Conservation (phyloP, 345 rosid genomes). For the Carallia brachiata region DNA sequence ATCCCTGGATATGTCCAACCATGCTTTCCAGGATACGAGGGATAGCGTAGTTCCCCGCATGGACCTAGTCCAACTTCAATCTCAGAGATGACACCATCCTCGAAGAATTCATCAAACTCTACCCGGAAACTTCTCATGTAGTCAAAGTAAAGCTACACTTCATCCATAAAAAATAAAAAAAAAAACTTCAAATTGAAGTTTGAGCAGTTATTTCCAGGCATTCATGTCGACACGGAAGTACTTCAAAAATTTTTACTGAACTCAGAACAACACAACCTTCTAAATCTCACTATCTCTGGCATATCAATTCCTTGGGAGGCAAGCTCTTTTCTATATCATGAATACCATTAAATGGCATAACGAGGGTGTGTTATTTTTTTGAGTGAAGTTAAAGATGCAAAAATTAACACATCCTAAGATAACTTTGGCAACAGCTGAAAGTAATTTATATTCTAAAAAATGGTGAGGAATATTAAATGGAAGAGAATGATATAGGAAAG, state of each 20-base stretch:
- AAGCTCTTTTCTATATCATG: not conserved
- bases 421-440: not conserved
- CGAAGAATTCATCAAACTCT: slow-evolving; percentile 69
- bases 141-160: slow-evolving; percentile 76
- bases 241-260: not conserved
- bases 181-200: not conserved
- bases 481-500: not conserved
- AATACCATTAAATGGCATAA: not conserved
- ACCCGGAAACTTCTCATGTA: slow-evolving; percentile 85
- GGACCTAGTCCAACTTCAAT: slow-evolving; percentile 83
- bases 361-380: not conserved
- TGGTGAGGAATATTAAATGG: not conserved
- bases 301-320: not conserved
- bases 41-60: slow-evolving; percentile 79
- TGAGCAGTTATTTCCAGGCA: not conserved
- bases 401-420: not conserved
- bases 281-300: too few species aligned
- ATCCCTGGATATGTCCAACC: slow-evolving; percentile 94
- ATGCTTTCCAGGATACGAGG: slow-evolving; percentile 80
- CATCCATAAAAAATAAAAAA: not conserved
- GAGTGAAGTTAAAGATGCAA: not conserved
- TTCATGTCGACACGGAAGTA: not conserved
- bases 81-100: slow-evolving; percentile 59
- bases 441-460: not conserved
- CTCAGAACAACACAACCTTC: too few species aligned